Conservation (phyloP, 345 rosid genomes). For the Salix arbutifolia region DNA sequence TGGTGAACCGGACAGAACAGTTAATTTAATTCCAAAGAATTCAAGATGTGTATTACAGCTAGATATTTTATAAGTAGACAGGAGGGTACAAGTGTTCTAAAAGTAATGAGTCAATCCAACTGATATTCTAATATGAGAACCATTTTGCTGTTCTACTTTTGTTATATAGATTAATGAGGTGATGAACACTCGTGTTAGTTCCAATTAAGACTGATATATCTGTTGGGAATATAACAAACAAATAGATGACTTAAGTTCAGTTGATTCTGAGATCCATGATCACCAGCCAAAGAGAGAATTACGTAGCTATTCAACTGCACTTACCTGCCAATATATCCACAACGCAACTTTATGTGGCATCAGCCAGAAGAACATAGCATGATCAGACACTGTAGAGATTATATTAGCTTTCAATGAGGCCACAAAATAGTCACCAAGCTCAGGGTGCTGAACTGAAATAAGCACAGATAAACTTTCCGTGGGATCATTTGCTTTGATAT, state of each 20-base stretch:
- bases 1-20: background rate
- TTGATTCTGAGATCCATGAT: background rate
- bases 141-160: background rate
- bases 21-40: background rate
- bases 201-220: background rate
- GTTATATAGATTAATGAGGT: background rate
- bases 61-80: background rate
- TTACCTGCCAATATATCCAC: conserved; percentile 97
- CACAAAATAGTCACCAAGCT: conserved; percentile 67
- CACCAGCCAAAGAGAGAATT: background rate
- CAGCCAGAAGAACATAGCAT: conserved; percentile 79
- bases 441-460: conserved; percentile 74
- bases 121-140: background rate
- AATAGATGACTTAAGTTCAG: no score
- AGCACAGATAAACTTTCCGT: conserved; percentile 53
- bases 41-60: background rate
- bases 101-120: background rate
- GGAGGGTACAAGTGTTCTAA: background rate
- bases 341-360: conserved; percentile 94
- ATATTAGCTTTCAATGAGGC: conserved; percentile 65
- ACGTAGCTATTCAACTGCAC: conserved; percentile 21
- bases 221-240: no score
- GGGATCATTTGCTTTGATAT: conserved; percentile 61
- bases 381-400: conserved; percentile 37
- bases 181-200: background rate